Evolutionary conservation across 305 asterid species (phyloP).

Genomic region (Fraxinus xanthoxyloides): DNA sequence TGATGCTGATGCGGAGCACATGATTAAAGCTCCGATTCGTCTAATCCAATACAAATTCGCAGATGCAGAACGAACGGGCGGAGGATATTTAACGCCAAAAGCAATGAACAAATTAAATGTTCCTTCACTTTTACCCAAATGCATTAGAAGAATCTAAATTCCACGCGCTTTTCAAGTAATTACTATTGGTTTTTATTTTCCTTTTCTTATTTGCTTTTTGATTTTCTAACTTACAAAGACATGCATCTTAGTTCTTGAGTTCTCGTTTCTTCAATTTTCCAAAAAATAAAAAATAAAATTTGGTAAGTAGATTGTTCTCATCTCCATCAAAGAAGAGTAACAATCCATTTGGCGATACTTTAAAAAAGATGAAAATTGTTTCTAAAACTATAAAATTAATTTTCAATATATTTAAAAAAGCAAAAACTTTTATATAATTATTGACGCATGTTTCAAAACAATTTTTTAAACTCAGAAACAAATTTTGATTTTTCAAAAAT

Average conservation of each 20-base stretch:
- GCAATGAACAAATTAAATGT: not conserved
- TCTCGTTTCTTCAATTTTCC: not conserved
- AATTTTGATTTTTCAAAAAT: no score
- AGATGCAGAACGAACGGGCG: not conserved
- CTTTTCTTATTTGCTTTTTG: not conserved
- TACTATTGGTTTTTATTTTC: no score
- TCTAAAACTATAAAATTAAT: no score
- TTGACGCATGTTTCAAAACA: no score
- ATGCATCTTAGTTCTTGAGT: not conserved
- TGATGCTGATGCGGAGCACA: not conserved
- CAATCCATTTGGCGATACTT: no score
- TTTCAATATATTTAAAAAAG: no score
- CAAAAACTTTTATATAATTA: no score
- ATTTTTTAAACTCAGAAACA: no score
- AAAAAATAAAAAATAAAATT: no score
- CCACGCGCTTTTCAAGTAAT: not conserved
- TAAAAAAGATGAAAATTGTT: no score
- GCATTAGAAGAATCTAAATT: not conserved
- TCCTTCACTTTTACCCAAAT: not conserved
- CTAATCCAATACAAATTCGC: not conserved
- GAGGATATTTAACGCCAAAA: conserved; percentile 10
- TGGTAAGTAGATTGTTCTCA: not conserved
- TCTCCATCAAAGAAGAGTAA: not conserved
- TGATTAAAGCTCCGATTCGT: not conserved
- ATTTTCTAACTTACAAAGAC: no score